Evolutionary conservation across 2,329 filamentous ascomycete species (phyloP).

Genomic region (Balansia obtecta): DNA sequence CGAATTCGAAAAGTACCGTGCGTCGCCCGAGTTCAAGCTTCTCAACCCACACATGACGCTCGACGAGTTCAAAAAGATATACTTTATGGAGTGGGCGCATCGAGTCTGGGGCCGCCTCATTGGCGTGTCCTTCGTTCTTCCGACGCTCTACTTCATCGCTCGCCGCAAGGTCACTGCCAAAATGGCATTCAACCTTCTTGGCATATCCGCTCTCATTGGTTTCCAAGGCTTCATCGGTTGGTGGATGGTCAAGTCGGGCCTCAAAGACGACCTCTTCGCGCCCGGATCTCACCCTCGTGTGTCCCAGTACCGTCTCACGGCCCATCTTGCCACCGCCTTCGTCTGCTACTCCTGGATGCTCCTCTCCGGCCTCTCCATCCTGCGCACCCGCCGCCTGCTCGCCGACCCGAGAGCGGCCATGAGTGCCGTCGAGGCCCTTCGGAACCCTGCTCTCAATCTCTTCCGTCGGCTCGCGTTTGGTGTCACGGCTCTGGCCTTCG

Average conservation of each 20-base stretch:
- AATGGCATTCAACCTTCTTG: constrained; percentile 66
- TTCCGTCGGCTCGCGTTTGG: constrained; percentile 64
- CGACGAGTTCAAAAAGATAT: constrained; percentile 94
- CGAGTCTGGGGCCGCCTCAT: constrained; percentile 89
- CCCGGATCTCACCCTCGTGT: constrained; percentile 85
- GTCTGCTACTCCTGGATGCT: constrained; percentile 92
- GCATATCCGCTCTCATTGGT: constrained; percentile 80
- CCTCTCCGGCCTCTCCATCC: constrained; percentile 70
- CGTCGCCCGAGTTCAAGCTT: constrained; percentile 83
- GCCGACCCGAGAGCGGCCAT: constrained; percentile 51
- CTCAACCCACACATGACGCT: constrained; percentile 90
- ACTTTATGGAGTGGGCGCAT: constrained; percentile 99
- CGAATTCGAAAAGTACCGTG: constrained; percentile 85
- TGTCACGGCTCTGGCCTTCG: constrained; percentile 66
- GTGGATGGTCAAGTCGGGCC: constrained; percentile 98
- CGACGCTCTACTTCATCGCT: constrained; percentile 78
- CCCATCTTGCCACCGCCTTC: constrained; percentile 85
- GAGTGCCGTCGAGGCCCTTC: constrained; percentile 47
- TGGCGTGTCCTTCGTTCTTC: constrained; percentile 78
- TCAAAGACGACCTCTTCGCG: constrained; percentile 91
- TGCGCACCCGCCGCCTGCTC: constrained; percentile 65
- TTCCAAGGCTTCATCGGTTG: constrained; percentile 93
- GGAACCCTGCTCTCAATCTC: constrained; percentile 52
- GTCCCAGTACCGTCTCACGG: constrained; percentile 82
- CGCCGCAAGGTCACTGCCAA: constrained; percentile 63